Percentiles rank a stretch among this genome's conserved stretches.
phyloP scores from a whole-genome alignment of 768 basidiomycete genomes.

The Lactifluus hygrophoroides region DNA sequence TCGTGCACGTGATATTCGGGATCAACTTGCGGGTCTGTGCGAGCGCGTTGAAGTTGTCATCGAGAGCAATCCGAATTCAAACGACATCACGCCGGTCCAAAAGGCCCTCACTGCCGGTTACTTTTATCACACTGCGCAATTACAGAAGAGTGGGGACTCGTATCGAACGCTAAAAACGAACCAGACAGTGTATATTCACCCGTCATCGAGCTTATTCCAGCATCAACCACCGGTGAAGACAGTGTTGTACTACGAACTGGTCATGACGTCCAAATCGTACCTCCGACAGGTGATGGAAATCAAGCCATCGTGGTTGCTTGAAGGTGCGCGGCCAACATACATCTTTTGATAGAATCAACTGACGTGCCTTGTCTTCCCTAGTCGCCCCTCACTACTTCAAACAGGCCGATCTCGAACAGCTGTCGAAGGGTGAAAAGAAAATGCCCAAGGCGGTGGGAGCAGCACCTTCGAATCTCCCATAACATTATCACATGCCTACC shows the following conservation, averaged over 20 bases:
- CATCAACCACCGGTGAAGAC: conserved; percentile 90
- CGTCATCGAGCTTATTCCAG: conserved; percentile 91
- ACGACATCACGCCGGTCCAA: conserved; percentile 88
- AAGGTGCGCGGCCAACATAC: conserved; percentile 46
- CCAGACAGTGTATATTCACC: conserved; percentile 95
- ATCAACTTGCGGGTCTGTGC: conserved; percentile 90
- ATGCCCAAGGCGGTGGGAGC: conserved; percentile 75
- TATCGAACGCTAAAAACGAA: conserved; percentile 95
- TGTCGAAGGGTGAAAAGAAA: conserved; percentile 78
- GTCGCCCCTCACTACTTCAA: conserved; percentile 98
- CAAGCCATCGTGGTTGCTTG: conserved; percentile 88
- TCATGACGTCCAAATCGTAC: conserved; percentile 96
- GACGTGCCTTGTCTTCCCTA: conserved; percentile 25
- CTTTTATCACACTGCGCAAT: conserved; percentile 89
- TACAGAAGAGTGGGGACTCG: conserved; percentile 94
- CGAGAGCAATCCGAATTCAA: conserved; percentile 79
- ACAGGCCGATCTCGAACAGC: conserved; percentile 68
- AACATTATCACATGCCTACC: neutral
- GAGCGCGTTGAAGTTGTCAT: conserved; percentile 95
- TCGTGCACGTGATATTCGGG: conserved; percentile 91
- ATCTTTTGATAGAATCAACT: conserved; percentile 8
- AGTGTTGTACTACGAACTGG: conserved; percentile 91
- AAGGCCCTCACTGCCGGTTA: conserved; percentile 94
- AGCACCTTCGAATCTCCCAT: conserved; percentile 13
- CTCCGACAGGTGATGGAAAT: conserved; percentile 99